These are phyloP conservation scores for Triglochin maritima DNA, from an alignment of 106 monocot genomes.

Conservation along the genomic window DNA sequence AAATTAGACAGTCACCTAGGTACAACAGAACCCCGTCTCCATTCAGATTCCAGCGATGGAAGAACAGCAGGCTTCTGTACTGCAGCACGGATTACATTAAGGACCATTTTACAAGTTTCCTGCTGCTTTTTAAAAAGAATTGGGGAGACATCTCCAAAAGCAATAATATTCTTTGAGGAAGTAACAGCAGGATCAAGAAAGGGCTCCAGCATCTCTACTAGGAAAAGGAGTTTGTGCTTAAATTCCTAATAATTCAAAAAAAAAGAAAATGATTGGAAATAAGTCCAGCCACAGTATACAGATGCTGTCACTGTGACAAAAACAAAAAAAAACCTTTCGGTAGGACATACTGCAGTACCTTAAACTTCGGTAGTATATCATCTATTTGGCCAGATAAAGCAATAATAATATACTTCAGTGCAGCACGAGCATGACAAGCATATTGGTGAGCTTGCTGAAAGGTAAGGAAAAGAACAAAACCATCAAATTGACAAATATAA, in stretches of 20 bases:
- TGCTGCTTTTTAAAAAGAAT: constrained; percentile 50
- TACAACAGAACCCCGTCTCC: constrained; percentile 72
- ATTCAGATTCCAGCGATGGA: constrained; percentile 71
- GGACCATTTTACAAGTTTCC: constrained; percentile 40
- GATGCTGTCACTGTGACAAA: no score
- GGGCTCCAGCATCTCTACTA: constrained; percentile 95
- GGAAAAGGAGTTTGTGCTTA: constrained; percentile 78
- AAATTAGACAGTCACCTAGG: constrained; percentile 83
- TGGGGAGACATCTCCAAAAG: constrained; percentile 55
- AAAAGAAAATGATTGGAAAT: neutral
- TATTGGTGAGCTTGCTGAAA: constrained; percentile 43
- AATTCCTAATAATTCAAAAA: constrained; percentile 43
- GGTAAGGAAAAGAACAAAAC: constrained; percentile 9
- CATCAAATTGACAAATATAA: constrained; percentile 1
- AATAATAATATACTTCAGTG: constrained; percentile 71
- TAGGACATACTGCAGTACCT: constrained; percentile 29
- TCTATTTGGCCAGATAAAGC: constrained; percentile 95
- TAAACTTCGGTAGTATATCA: constrained; percentile 76
- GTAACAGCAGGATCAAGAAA: constrained; percentile 68
- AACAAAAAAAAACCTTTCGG: neutral
- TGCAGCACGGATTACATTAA: constrained; percentile 70
- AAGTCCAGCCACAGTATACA: neutral
- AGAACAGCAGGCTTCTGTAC: constrained; percentile 65
- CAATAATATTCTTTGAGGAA: constrained; percentile 32
- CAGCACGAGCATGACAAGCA: constrained; percentile 44